These are phyloP conservation scores for Ophiostoma fasciatum DNA, from an alignment of 2,329 filamentous ascomycete species.

Conservation along the genomic window DNA sequence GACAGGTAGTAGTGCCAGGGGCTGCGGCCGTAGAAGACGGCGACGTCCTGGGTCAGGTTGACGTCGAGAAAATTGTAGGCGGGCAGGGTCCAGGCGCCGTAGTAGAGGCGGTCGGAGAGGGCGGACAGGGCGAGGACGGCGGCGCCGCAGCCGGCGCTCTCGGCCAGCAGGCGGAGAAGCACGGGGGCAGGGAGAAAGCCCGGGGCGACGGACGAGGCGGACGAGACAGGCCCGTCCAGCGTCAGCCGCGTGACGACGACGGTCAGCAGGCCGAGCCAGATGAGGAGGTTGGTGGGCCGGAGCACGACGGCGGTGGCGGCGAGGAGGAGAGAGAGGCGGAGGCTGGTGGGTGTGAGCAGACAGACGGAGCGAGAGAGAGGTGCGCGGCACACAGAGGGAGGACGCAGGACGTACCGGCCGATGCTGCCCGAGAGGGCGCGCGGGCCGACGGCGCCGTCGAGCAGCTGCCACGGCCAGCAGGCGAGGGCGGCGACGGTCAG, in stretches of 20 bases:
- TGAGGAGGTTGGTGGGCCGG: conserved; percentile 74
- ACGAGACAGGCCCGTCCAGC: conserved; percentile 23
- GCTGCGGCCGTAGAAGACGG: conserved; percentile 85
- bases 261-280: conserved; percentile 59
- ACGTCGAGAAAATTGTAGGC: conserved; percentile 78
- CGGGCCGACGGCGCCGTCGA: conserved; percentile 25
- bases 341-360: conserved; percentile 20
- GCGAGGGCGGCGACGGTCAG: conserved; percentile 67
- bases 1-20: conserved; percentile 86
- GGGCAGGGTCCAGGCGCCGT: conserved; percentile 75
- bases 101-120: conserved; percentile 62
- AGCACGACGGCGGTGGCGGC: conserved; percentile 74
- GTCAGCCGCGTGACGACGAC: conserved; percentile 25
- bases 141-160: conserved; percentile 49
- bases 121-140: conserved; percentile 48
- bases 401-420: neutral
- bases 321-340: conserved; percentile 52
- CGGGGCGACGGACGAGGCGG: conserved; percentile 27
- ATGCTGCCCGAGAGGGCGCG: conserved; percentile 8
- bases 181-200: conserved; percentile 27
- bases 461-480: conserved; percentile 75
- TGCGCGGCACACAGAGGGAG: neutral
- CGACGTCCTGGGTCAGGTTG: conserved; percentile 76
- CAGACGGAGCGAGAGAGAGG: neutral
- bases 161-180: conserved; percentile 40